A percentile compares a stretch with the other conserved stretches of the same genome.
phyloP scores from a whole-genome alignment of 2,329 filamentous ascomycete genomes.

The Neospermospora avenae region DNA sequence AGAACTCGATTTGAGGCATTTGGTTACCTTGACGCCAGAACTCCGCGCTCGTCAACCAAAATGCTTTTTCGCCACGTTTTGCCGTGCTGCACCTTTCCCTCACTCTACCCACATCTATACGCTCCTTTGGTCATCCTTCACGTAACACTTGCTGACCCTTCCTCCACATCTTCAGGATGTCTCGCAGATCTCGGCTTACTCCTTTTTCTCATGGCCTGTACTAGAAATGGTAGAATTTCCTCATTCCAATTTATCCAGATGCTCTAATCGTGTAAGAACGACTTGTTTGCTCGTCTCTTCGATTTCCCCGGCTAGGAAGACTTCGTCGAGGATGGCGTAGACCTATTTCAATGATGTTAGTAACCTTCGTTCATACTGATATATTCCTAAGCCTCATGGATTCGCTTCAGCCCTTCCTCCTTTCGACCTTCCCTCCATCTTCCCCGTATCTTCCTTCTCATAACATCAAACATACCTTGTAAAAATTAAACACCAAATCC shows the following conservation, averaged over 20 bases:
- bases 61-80: too few relatives aligned
- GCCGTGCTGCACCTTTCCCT: too few relatives aligned
- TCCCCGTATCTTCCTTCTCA: background rate
- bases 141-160: too few relatives aligned
- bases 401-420: background rate
- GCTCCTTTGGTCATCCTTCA: too few relatives aligned
- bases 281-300: constrained; percentile 99
- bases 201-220: background rate
- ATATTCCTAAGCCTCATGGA: background rate
- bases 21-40: too few relatives aligned
- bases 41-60: too few relatives aligned
- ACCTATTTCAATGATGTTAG: constrained; percentile 52
- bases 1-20: too few relatives aligned
- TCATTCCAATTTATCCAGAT: constrained; percentile 92
- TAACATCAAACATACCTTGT: constrained; percentile 48
- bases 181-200: background rate
- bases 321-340: constrained; percentile 97
- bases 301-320: constrained; percentile 95
- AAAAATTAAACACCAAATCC: constrained; percentile 81
- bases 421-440: background rate
- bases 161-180: background rate
- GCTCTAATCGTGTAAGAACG: constrained; percentile 87
- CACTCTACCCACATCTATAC: too few relatives aligned
- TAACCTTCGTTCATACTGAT: background rate
- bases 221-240: background rate